Base-by-base conservation (phyloP, 2,329 filamentous ascomycete genomes). In the Hypoxylon rubiginosum region DNA sequence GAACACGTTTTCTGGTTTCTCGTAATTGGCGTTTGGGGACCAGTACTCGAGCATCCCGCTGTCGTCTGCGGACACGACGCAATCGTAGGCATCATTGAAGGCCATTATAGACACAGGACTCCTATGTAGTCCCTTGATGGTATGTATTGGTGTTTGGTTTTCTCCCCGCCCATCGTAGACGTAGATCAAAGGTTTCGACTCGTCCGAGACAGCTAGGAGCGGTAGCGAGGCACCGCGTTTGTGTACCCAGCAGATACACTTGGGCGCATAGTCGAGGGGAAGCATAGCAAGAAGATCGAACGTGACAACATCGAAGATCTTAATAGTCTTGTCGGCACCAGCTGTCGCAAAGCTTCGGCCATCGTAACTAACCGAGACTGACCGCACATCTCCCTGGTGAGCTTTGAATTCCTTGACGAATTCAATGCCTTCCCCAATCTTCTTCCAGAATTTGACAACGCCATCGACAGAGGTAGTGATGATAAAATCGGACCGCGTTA, bases 401-500 rank as follows among this genome's bases (percentile, higher is more conserved):
- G 96, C 94, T 76, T 90, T 91, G 82, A 97, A 99, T 81, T 99
- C 94, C 81, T 99, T 99, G 57, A 98, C 95, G 76, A 99, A 99
- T 81, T 99, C 97, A 63, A 99, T 92, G 0, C 93, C 93, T 34
- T 92, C 90, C 1, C 89, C 90, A 69, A 92, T 88, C 82, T 99
- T 99, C 83, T 99, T 99, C 96, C 96, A 99, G 79, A 99, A 99
- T 80, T 99, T 99, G 72, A 98, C 95, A 0, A 95, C 91, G n/a
- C 97, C 97, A 77, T 99, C 96, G 46, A 92, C 82, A 0, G 96
- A 98, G 66, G 92, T 93, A 0, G 96, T 99, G 68, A 99, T 96
- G 39, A 99, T 84, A 77, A 99, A 99, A 72, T 98, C 96, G 64
- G 95, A 97, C 64, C 94, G 94, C 0, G 97, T 97, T 78, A 97